Evolutionary conservation across 176 grass and related monocot genomes (phyloP), one percentile per base, ranked within the genome.

Genomic region (Cenchrus fungigraminus): DNA sequence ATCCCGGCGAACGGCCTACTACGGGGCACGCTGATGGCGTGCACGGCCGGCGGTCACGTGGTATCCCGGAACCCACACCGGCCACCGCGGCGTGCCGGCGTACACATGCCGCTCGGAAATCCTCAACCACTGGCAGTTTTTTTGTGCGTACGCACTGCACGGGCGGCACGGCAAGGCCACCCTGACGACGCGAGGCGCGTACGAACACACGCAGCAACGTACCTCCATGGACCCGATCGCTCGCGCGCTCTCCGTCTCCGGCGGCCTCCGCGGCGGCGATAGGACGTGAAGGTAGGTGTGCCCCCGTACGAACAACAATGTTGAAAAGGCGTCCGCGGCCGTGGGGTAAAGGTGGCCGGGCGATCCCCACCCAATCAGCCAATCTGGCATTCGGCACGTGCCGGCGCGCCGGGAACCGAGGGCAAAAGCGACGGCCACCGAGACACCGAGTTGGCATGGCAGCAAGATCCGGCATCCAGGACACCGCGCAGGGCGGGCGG

Each of bases 351-450:
- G 49, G 45, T 9, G 45, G 8, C 45, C 6, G 37, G 37, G 37
- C 37, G 37, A 40, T 40, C 37, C 37, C 2, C 4, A 3, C 37
- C 37, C 45, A 32, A 32, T 32, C 49, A 51, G 9, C 68, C 80
- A 53, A 84, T 76, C 43, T 68, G 68, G 69, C 79, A 55, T 7
- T 1, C 16, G 37, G 62, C 85, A 91, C 82, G 85, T 87, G 85
- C 75, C 9, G 67, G 31, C 32, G 59, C 89, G 54, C 29, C 42
- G 22, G 6, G 44, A 45, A 52, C 71, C 64, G 37, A 89, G 76
- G 69, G 59, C 68, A 22, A 13, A 25, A 22, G 13, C 54, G 72
- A 85, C 31, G 51, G 50, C 75, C 63, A 49, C 70, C 63, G 37
- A 40, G 37, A 40, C 61, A 47, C 60, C 76, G 37, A 84, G 80